These are phyloP conservation scores for Thielaviopsis ethacetica DNA, from an alignment of 2,329 filamentous ascomycete species.

Conservation along the genomic window DNA sequence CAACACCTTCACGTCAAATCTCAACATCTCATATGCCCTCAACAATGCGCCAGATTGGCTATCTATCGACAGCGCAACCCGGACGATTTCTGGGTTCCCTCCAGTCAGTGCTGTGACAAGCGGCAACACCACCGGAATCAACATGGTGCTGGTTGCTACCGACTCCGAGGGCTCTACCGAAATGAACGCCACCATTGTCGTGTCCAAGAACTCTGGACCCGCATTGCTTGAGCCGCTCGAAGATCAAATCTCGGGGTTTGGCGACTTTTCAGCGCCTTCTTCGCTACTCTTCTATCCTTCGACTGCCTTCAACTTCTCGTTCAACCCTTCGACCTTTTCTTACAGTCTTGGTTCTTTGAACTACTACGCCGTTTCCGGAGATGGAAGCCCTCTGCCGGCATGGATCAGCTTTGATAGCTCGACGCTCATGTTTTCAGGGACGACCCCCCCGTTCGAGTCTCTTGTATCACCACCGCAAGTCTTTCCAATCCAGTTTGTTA, in stretches of 20 bases:
- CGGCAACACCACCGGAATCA: constrained; percentile 38
- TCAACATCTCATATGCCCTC: constrained; percentile 49
- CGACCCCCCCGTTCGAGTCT: constrained; percentile 47
- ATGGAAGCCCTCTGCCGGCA: constrained; percentile 70
- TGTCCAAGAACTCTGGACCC: constrained; percentile 43
- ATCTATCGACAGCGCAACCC: constrained; percentile 45
- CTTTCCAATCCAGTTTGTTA: constrained; percentile 57
- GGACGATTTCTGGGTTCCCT: constrained; percentile 58
- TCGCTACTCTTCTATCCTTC: constrained; percentile 41
- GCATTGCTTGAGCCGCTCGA: constrained; percentile 37
- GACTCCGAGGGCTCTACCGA: constrained; percentile 47
- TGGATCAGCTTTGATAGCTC: constrained; percentile 63
- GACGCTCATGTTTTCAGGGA: constrained; percentile 52
- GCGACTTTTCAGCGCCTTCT: constrained; percentile 41
- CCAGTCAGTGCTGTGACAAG: constrained; percentile 29
- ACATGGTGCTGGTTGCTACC: constrained; percentile 51
- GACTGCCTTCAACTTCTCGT: constrained; percentile 34
- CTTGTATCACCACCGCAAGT: constrained; percentile 51
- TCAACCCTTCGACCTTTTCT: constrained; percentile 47
- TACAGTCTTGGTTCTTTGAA: constrained; percentile 34
- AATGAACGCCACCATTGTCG: constrained; percentile 53
- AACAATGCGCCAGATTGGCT: constrained; percentile 54
- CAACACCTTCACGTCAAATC: constrained; percentile 53
- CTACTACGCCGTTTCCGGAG: constrained; percentile 61
- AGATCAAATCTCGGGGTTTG: constrained; percentile 40